Evolutionary conservation across 1,139 yeast species (phyloP).

Genomic region (Debaryomyces sp.): DNA sequence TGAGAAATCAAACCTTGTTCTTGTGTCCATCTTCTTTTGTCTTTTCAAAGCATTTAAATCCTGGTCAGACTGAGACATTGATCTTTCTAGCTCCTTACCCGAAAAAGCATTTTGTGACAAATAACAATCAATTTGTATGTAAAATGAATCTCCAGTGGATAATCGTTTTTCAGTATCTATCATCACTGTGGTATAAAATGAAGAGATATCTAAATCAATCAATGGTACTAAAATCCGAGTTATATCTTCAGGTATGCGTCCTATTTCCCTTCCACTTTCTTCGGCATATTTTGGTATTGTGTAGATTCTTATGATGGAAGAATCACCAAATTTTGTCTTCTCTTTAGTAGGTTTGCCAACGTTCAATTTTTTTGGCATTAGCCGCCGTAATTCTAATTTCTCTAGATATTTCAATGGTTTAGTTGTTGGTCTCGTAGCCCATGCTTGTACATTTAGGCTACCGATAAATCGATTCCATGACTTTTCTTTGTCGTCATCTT

Average conservation of each 20-base stretch:
- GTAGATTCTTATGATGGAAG: slow-evolving; percentile 38
- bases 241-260: slow-evolving; percentile 72
- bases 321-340: slow-evolving; percentile 22
- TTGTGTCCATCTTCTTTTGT: slow-evolving; percentile 17
- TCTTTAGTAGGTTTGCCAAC: slow-evolving; percentile 21
- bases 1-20: slow-evolving; percentile 18
- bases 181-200: slow-evolving; percentile 62
- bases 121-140: slow-evolving; percentile 64
- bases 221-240: slow-evolving; percentile 73
- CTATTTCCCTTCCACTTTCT: slow-evolving; percentile 59
- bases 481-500: slow-evolving; percentile 16
- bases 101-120: slow-evolving; percentile 57
- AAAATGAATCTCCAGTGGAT: slow-evolving; percentile 73
- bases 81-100: slow-evolving; percentile 8
- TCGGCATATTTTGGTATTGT: slow-evolving; percentile 23
- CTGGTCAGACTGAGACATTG: slow-evolving; percentile 1
- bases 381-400: slow-evolving; percentile 39
- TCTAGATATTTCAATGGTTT: slow-evolving; percentile 56
- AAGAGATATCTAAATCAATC: slow-evolving; percentile 56
- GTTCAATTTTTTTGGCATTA: slow-evolving; percentile 28
- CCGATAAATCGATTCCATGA: slow-evolving; percentile 58
- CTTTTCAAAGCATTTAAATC: slow-evolving; percentile 7
- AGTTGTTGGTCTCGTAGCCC: slow-evolving; percentile 80
- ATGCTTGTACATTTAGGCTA: slow-evolving; percentile 69
- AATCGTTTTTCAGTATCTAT: slow-evolving; percentile 57